These are phyloP conservation scores for Breviolum minutum DNA, from an alignment of 73 alveolate species.

Conservation along the genomic window DNA sequence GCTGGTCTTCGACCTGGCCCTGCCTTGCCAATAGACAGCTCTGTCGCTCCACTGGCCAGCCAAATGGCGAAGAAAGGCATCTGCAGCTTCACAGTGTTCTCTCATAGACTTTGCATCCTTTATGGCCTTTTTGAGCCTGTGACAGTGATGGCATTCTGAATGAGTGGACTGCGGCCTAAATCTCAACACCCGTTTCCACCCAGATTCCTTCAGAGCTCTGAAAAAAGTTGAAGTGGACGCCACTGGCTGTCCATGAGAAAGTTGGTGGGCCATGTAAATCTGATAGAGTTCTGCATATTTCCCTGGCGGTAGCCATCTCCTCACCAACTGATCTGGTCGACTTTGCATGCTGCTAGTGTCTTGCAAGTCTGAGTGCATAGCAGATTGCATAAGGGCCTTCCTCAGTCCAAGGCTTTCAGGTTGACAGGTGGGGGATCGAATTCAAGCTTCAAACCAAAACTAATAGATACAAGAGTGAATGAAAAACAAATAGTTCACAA, in stretches of 20 bases:
- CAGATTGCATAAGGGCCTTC: too few relatives aligned
- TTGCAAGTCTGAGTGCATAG: too few relatives aligned
- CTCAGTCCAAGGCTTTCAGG: not conserved
- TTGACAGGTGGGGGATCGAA: not conserved
- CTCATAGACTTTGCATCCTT: not conserved
- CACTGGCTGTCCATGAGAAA: not conserved
- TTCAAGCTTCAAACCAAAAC: not conserved
- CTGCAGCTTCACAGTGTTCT: not conserved
- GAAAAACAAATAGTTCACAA: not conserved
- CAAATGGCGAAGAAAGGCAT: not conserved
- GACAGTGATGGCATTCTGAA: not conserved
- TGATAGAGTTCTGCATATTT: not conserved
- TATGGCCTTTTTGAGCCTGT: not conserved
- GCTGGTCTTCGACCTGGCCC: not conserved
- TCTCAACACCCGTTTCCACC: not conserved
- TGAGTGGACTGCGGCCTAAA: not conserved
- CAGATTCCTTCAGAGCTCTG: not conserved
- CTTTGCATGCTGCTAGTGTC: too few relatives aligned
- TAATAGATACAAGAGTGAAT: not conserved
- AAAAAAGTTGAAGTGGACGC: not conserved
- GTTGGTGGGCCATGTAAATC: not conserved
- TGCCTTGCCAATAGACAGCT: not conserved
- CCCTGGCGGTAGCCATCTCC: not conserved
- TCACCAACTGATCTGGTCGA: not conserved
- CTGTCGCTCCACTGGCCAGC: not conserved